A percentile compares a stretch with the other conserved stretches of the same genome.
Evolutionary conservation across 768 basidiomycete species (phyloP).

Genomic region (Rubroboletus pulcherrimus): DNA sequence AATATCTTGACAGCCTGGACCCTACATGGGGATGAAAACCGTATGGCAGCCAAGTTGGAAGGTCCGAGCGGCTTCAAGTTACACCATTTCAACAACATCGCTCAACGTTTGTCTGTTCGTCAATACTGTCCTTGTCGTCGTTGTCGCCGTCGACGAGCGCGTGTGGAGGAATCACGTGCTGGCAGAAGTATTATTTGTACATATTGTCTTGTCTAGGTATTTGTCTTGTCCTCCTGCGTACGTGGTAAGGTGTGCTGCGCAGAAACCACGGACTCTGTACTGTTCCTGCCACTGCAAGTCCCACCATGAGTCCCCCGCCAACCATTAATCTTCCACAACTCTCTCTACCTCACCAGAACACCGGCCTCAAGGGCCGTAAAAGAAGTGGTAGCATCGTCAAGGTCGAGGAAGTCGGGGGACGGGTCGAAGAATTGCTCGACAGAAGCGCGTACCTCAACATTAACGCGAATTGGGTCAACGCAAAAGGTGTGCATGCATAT

Average conservation of each 20-base stretch:
- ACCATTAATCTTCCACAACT: constrained; percentile 55
- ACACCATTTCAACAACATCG: constrained; percentile 64
- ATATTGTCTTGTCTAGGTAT: constrained; percentile 3
- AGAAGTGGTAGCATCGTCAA: constrained; percentile 77
- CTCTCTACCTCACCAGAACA: constrained; percentile 26
- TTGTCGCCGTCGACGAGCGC: not conserved
- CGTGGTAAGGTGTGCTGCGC: not conserved
- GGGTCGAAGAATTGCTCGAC: constrained; percentile 73
- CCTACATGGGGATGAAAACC: constrained; percentile 66
- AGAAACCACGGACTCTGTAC: not conserved
- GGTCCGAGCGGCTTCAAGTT: constrained; percentile 56
- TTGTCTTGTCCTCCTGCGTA: not conserved
- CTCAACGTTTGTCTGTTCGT: not conserved
- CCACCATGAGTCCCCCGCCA: constrained; percentile 48
- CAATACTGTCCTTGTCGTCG: not conserved
- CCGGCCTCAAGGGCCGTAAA: constrained; percentile 42
- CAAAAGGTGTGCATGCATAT: constrained; percentile 58
- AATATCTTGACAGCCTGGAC: constrained; percentile 68
- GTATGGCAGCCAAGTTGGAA: constrained; percentile 61
- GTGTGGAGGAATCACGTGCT: constrained; percentile 16
- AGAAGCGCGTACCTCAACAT: constrained; percentile 78
- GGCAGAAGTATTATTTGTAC: constrained; percentile 4
- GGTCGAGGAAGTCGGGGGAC: constrained; percentile 76
- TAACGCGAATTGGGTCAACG: constrained; percentile 92
- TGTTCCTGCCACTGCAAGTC: not conserved